Base-by-base conservation (phyloP, 164 flowering plant genomes). In the Aristolochia contorta region DNA sequence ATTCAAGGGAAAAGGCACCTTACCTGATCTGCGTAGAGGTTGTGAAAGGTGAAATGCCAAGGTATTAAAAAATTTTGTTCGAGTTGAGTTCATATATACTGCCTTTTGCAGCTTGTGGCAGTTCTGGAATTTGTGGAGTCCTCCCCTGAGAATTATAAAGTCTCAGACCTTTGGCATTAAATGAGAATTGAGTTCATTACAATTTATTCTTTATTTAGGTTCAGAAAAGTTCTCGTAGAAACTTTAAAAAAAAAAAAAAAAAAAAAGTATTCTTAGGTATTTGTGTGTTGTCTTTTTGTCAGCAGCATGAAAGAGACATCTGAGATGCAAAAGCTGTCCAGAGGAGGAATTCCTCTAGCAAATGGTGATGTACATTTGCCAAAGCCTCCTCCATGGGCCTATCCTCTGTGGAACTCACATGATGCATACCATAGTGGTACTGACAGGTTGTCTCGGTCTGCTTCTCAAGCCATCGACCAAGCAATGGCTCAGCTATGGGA, bases 341-440 rank as follows among this genome's bases (percentile, higher is more conserved):
- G 72, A 69, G 96, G 89, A 69, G 99, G 99, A 53, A 93, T 93
- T 71, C 99, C 99, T 62, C 73, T 88, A 47, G 97, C 99, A 65
- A 90, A 91, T 79, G 97, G 99, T 65, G 95, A 90, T 80, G 99
- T 86, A 37, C 74, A 86, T 37, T 63, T 91, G 80, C 92, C 79
- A 10, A 91, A 88, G 79, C 97, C 97, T 57, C 99, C 99, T 75
- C 94, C 97, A 16, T 94, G 99, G 99, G 99, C 97, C 61, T 91
- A 88, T 79, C 99, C 99, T 59, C 65, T 91, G 65, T 72, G 87
- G 85, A 86, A 73, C 60, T 67, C 82, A 9, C 91, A 85, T 60
- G 97, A 89, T 71, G 75, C 67, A 8, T 72, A 77, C 71, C 82
- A 70, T 48, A 75, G 71, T 69, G 83, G 96, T 71, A 77, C 73